Base-by-base conservation (phyloP, 2,329 filamentous ascomycete genomes). In the Cercospora janseana region DNA sequence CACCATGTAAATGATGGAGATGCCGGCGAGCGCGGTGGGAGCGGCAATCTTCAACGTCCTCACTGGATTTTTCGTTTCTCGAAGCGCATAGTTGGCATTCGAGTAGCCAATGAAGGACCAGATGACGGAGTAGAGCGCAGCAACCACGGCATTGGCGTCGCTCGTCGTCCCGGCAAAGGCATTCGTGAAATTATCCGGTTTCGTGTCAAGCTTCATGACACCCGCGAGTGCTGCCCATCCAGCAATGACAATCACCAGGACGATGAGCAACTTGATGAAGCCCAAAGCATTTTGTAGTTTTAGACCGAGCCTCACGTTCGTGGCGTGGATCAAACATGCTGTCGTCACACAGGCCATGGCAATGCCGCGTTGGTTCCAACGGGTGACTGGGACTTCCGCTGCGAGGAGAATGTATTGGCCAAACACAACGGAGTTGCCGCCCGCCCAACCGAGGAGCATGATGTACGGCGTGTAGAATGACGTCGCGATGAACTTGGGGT, bases 281-380 rank as follows among this genome's bases (percentile, higher is more conserved):
- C 81, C 80, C 21, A 86, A 73, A 5, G 70, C 63, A 55, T 85
- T 83, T 23, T 41, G 37, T 2, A 50, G 38, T n/a, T 38, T 38
- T 10, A 38, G 35, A 1, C 47, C 47, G 28, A 50, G 10, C 76
- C 75, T 0, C 79, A 74, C 74, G 3, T 49, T 45, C 8, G 82
- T 80, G 0, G 35, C 35, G 5, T 82, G 61, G 0, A 78, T 82
- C 57, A 85, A 85, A 0, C 74, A 78, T 6, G 42, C 29, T 1
- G 32, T 21, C 9, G 47, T 44, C 4, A 50, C 42, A 8, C 42
- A 40, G 1, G 80, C 82, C 16, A 86, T 69, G 0, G 83, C 84
- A 2, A 86, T 78, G 1, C 83, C 84, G 61, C 86, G 85, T 46
- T 79, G 63, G 59, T 86, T 71, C 84, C 83, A 87, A 9, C 72